Base-by-base conservation (phyloP, 2,329 filamentous ascomycete genomes). In the Colletotrichum shisoi region DNA sequence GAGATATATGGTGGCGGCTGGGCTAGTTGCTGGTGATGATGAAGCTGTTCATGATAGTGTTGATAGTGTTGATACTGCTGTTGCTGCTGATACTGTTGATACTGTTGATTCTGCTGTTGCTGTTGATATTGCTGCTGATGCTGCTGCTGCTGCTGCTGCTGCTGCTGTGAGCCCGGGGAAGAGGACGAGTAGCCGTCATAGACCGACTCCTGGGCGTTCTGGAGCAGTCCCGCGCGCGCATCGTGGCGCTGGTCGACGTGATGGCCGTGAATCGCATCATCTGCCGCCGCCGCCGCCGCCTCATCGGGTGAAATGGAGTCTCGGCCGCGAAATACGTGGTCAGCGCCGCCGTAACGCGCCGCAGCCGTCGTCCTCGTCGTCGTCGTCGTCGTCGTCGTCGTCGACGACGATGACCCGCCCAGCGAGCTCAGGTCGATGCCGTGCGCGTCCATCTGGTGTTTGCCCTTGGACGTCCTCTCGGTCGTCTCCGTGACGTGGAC, bases 401-500 rank as follows among this genome's bases (percentile, higher is more conserved):
- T 31, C 6, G 6, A 8, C 27, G 27, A 8, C 27, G 27, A 24
- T 24, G 24, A 63, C 58, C 64, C 64, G 60, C 64, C 31, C 53
- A 67, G 60, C 40, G 64, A 63, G 40, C 64, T 63, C 39, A 67
- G 53, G 53, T 67, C 64, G 34, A 67, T 63, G 34, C 64, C 64
- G 48, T 67, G 64, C 40, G 54, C 53, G 48, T 67, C 64, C 60
- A 63, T 67, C 46, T 53, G 27, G 42, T n/a, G n/a, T n/a, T n/a
- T n/a, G n/a, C 40, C 40, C 27, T 54, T 48, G 31, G 54, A 21
- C 34, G 51, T 53, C 11, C 9, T 21, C 15, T 39, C n/a, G 17
- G 53, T 42, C 19, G 60, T 53, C 24, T 57, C 53, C 31, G 53
- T 34, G 48, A 63, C 60, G 48, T 59, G 15, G 19, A 63, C 39